phyloP scores from a whole-genome alignment of 805 yeast species.

The Metschnikowia gruessii region DNA sequence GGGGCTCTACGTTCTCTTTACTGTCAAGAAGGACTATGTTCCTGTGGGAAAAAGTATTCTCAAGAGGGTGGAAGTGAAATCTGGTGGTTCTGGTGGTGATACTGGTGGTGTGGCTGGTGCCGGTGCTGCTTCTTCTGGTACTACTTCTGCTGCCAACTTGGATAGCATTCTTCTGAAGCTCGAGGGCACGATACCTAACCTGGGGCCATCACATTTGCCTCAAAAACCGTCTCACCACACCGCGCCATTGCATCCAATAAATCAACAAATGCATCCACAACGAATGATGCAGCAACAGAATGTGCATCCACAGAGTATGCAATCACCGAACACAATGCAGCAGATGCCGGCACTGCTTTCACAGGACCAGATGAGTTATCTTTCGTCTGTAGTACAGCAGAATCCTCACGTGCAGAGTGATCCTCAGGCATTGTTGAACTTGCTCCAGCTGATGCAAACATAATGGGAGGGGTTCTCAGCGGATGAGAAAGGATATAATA shows the following conservation, averaged over 20 bases:
- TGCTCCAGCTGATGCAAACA: conserved; percentile 17
- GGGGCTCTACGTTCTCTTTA: conserved; percentile 30
- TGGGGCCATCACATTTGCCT: conserved; percentile 5
- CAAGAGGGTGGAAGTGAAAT: no score
- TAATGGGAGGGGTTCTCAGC: neutral
- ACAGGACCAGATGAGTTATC: conserved; percentile 16
- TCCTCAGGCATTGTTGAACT: conserved; percentile 18
- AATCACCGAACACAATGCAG: no score
- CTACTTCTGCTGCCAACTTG: conserved; percentile 15
- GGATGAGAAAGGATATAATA: no score
- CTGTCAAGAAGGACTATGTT: conserved; percentile 36
- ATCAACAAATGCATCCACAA: neutral
- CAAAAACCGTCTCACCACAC: conserved; percentile 5
- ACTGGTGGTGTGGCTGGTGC: no score
- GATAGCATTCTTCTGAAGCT: conserved; percentile 29
- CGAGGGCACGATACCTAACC: neutral
- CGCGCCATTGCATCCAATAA: neutral
- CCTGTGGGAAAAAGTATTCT: conserved; percentile 26
- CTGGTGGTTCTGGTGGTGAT: no score
- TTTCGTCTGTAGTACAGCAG: conserved; percentile 18
- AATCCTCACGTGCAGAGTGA: conserved; percentile 20
- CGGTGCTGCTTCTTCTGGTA: no score
- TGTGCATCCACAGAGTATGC: no score
- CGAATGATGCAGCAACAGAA: neutral
- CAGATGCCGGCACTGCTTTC: conserved; percentile 11